Base-by-base conservation (phyloP, 768 basidiomycete genomes). In the Agaricus blazei region DNA sequence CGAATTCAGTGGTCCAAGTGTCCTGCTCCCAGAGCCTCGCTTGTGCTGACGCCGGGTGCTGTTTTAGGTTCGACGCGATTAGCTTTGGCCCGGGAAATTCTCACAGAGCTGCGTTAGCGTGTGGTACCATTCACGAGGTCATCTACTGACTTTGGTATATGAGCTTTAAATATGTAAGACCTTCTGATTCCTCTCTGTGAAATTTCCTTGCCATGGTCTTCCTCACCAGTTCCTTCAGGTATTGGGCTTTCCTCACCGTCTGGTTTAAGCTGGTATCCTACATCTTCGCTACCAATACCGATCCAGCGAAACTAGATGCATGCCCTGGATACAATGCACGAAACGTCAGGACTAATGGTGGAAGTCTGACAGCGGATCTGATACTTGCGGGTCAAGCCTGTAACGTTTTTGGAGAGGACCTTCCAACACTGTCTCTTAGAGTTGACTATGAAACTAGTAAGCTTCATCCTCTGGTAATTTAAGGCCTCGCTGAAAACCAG, bases 401-500 rank as follows among this genome's bases (percentile, higher is more conserved):
- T 69, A 78, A 80, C 57, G 78, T 84, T 23, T 87, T 80, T 66
- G 86, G 85, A 2, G 56, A 65, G 4, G 85, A 87, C 62, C 71
- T 81, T 38, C 46, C 72, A 40, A 66, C 67, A 31, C 68, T 88
- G 31, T 67, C 67, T 12, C 65, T 87, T 48, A 66, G 67, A 27
- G 83, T 87, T 34, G 75, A 72, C 0, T 85, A 86, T 55, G 83
- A 87, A 64, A 83, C 83, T 2, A 65, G 84, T 81, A 23, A 36
- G 24, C 54, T 51, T 11, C 19, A 27, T 41, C 28, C 3, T 23
- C 3, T 5, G 0, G 14, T n/a, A 29, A 4, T 3, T 3, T 23
- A 11, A 2, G 23, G 11, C 42, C 9, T 48, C 9, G 12, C 34
- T 54, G 15, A 61, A 9, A 26, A 31, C 26, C 28, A 28, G 11